Evolutionary conservation across 306 rosid genomes (phyloP).

Genomic region (Castanea sativa): DNA sequence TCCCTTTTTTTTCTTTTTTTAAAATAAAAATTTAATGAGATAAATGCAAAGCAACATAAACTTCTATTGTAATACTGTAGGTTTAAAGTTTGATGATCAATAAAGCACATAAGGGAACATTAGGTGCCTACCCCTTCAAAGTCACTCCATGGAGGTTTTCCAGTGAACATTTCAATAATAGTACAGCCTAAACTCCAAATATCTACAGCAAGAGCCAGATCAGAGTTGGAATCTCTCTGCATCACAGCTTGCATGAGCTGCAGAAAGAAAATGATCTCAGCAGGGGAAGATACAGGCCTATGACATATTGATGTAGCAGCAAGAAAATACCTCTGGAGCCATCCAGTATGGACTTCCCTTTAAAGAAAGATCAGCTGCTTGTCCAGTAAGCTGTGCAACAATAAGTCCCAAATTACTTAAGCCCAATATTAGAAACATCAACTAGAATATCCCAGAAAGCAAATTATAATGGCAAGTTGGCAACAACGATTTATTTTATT

Average conservation of each 20-base stretch:
- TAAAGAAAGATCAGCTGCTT: slow-evolving; percentile 77
- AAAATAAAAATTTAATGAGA: background rate
- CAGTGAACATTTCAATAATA: slow-evolving; percentile 90
- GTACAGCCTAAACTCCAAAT: slow-evolving; percentile 99
- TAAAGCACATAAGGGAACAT: background rate
- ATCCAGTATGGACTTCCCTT: slow-evolving; percentile 99
- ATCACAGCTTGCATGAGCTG: slow-evolving; percentile 84
- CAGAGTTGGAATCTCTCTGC: slow-evolving; percentile 74
- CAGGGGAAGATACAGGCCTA: background rate
- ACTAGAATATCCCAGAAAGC: background rate
- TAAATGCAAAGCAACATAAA: background rate
- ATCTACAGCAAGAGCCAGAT: slow-evolving; percentile 86
- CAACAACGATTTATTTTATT: no score
- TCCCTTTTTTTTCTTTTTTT: background rate
- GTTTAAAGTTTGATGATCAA: background rate
- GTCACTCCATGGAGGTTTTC: slow-evolving; percentile 97
- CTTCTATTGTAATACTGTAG: background rate
- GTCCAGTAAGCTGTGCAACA: slow-evolving; percentile 76
- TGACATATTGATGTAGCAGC: slow-evolving; percentile 5
- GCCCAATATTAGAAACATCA: background rate
- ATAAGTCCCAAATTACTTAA: slow-evolving; percentile 15
- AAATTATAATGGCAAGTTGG: background rate
- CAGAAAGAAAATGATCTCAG: slow-evolving; percentile 26
- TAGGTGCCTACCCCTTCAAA: slow-evolving; percentile 80
- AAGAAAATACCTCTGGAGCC: slow-evolving; percentile 94